phyloP scores from a whole-genome alignment of 1,139 yeast genomes.

The Saccharomyces hybrid region DNA sequence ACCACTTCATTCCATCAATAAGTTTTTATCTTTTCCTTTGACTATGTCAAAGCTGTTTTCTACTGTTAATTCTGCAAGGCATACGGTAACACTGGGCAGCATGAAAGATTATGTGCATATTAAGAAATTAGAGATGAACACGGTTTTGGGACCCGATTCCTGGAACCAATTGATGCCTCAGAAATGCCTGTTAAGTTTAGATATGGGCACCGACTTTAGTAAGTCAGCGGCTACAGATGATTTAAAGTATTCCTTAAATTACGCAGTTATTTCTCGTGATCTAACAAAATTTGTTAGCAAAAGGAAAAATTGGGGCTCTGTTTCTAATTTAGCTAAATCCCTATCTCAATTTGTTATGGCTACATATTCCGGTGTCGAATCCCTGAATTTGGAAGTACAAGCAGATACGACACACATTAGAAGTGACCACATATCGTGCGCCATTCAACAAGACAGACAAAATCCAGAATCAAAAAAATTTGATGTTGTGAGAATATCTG shows the following conservation, averaged over 20 bases:
- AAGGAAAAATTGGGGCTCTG: constrained; percentile 38
- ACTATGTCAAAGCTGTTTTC: constrained; percentile 5
- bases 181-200: constrained; percentile 54
- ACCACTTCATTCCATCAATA: neutral
- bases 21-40: neutral
- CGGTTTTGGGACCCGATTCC: constrained; percentile 66
- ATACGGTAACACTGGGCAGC: neutral
- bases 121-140: constrained; percentile 50
- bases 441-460: constrained; percentile 24
- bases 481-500: constrained; percentile 45
- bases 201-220: constrained; percentile 59
- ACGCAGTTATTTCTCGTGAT: constrained; percentile 72
- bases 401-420: constrained; percentile 41
- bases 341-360: constrained; percentile 45
- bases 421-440: constrained; percentile 42
- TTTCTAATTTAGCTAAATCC: constrained; percentile 51
- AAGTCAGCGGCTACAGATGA: constrained; percentile 72
- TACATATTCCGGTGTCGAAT: constrained; percentile 26
- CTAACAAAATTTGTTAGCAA: constrained; percentile 15
- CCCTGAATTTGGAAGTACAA: constrained; percentile 15
- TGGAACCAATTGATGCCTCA: constrained; percentile 70
- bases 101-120: constrained; percentile 48
- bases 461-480: constrained; percentile 12
- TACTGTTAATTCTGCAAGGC: constrained; percentile 1
- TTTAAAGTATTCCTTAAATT: constrained; percentile 71